Percentiles rank a stretch among this genome's conserved stretches.
Conservation (phyloP, 495 filamentous ascomycete genomes). For the Podospora conica region DNA sequence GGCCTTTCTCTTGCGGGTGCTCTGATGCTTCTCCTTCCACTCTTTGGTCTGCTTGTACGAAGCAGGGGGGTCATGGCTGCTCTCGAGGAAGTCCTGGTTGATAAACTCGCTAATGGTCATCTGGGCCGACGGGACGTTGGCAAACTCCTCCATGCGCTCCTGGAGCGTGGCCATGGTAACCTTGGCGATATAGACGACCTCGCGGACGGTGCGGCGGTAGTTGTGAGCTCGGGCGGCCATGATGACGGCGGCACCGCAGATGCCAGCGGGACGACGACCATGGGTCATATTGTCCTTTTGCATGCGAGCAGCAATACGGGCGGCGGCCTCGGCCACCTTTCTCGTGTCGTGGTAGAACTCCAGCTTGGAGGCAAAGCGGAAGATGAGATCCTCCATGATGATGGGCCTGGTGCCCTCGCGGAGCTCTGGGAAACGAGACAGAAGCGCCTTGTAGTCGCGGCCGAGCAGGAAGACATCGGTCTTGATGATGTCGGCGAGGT, state of each 20-base stretch:
- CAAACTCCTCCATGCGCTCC: constrained; percentile 85
- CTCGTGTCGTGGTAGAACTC: constrained; percentile 76
- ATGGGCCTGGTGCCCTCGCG: constrained; percentile 49
- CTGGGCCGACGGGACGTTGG: constrained; percentile 66
- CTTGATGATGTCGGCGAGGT: constrained; percentile 83
- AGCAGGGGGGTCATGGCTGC: constrained; percentile 69
- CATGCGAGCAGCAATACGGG: constrained; percentile 84
- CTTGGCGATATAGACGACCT: constrained; percentile 94
- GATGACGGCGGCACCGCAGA: constrained; percentile 90
- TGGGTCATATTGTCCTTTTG: constrained; percentile 91
- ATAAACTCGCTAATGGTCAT: constrained; percentile 86
- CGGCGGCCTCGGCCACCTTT: constrained; percentile 78
- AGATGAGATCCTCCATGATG: constrained; percentile 78
- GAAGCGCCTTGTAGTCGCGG: constrained; percentile 68
- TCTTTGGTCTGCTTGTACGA: constrained; percentile 59
- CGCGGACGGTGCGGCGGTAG: constrained; percentile 81
- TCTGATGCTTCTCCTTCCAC: constrained; percentile 46
- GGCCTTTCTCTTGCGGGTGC: constrained; percentile 35
- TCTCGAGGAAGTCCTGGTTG: constrained; percentile 48
- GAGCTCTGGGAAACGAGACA: constrained; percentile 56
- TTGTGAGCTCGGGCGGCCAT: constrained; percentile 97
- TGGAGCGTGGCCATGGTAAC: constrained; percentile 86
- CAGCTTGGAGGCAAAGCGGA: constrained; percentile 78
- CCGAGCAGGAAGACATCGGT: constrained; percentile 90
- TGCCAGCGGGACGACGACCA: constrained; percentile 85